Evolutionary conservation across 768 basidiomycete genomes (phyloP), one percentile per base, ranked within the genome.

Genomic region (Butyriboletus loyo): DNA sequence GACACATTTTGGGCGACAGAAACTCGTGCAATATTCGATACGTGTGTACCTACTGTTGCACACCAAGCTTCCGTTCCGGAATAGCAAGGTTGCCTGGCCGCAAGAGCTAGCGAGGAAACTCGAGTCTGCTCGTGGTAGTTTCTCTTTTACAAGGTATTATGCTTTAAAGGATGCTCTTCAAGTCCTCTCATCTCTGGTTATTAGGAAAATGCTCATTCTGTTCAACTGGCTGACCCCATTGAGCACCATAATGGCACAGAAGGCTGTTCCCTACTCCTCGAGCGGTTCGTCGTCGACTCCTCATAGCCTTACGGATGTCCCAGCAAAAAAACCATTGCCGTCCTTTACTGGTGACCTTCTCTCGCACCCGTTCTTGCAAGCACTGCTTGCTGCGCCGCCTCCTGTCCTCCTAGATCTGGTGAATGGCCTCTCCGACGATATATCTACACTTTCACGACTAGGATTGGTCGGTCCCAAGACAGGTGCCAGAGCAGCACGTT

Each of bases 201-300:
- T 36, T 66, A 93, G 91, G 71, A 91, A 90, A 74, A 78, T 84
- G 51, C 77, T 93, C 34, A 73, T 93, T 47, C 73, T 93, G 39
- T 89, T 92, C 77, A 89, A 91, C 71, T 93, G 91, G 91, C 70
- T 93, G 49, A 73, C 79, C 1, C 91, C 91, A 9, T 70, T 92
- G 60, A 85, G 83, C 43, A 75, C 81, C 21, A 81, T 93, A 49
- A 78, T 81, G 66, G 81, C 84, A 5, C 86, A 89, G 62, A 86
- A 88, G 64, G 67, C 81, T 3, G 79, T 83, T 3, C 82, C 87
- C 0, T 86, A 80, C 65, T 77, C 84, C 10, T 67, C 80, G 15
- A 25, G 53, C 10, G 57, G 59, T 15, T 66, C 68, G 6, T 68
- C 68, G 24, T 49, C 44, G 25, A 55, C 42, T 3, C 57, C 68